Conservation (phyloP, 208 protist species). For the Leishmania tarentolae region DNA sequence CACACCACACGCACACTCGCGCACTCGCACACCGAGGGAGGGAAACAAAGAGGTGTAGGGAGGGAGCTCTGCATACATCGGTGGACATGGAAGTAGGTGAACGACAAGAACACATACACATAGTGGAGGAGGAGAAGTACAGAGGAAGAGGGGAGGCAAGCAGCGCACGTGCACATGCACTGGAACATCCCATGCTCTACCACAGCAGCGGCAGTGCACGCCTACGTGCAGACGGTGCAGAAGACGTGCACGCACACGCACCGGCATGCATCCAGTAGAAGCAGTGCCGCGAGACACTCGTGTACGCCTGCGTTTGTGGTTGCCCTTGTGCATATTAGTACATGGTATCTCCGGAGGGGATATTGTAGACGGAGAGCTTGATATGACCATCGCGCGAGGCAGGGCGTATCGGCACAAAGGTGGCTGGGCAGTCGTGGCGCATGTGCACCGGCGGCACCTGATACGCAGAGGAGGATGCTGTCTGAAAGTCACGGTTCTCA, state of each 20-base stretch:
- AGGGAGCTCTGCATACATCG: background rate
- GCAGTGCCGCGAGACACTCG: background rate
- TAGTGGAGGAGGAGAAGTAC: background rate
- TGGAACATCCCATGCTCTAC: background rate
- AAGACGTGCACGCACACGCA: slow-evolving; percentile 2
- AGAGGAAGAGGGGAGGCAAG: background rate
- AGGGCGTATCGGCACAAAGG: slow-evolving; percentile 68
- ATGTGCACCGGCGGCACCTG: slow-evolving; percentile 54
- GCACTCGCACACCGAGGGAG: background rate
- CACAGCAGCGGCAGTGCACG: background rate
- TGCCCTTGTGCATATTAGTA: slow-evolving; percentile 16
- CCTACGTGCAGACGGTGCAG: background rate
- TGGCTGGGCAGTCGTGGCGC: slow-evolving; percentile 73
- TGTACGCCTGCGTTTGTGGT: background rate
- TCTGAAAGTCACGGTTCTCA: slow-evolving; percentile 89
- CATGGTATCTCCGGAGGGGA: slow-evolving; percentile 74
- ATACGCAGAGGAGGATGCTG: slow-evolving; percentile 62
- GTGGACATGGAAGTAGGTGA: background rate
- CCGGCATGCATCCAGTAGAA: background rate
- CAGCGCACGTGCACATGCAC: background rate
- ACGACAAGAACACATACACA: slow-evolving; percentile 2
- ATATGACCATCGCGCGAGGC: slow-evolving; percentile 83
- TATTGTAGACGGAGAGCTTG: slow-evolving; percentile 87
- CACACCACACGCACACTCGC: too few species aligned
- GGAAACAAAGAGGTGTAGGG: background rate